Evolutionary conservation across 192 early-diverging fungal species (phyloP).

Genomic region (Gonapodya sp.): DNA sequence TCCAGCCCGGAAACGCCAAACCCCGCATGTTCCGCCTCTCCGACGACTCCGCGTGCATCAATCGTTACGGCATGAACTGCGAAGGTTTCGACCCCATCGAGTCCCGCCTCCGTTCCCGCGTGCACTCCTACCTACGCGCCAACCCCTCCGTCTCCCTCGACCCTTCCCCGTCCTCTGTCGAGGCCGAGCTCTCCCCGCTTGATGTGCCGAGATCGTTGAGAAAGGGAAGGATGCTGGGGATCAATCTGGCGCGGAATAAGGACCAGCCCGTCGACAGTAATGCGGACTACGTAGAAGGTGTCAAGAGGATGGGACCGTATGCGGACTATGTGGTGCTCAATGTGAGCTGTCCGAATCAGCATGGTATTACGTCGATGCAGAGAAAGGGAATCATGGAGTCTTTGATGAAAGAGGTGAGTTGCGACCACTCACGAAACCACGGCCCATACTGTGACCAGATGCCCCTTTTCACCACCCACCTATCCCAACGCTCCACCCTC

Average conservation of each 20-base stretch:
- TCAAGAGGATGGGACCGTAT: conserved; percentile 57
- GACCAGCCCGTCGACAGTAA: conserved; percentile 49
- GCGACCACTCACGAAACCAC: background rate
- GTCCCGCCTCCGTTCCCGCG: conserved; percentile 57
- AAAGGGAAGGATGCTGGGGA: conserved; percentile 54
- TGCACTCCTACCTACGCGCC: conserved; percentile 34
- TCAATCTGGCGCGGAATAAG: conserved; percentile 90
- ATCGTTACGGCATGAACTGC: conserved; percentile 86
- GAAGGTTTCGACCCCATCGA: conserved; percentile 57
- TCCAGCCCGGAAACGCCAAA: conserved; percentile 68
- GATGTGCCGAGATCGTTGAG: conserved; percentile 44
- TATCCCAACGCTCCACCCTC: conserved; percentile 16
- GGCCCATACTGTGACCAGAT: conserved; percentile 6
- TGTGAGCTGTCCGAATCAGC: conserved; percentile 81
- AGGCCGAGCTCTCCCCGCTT: conserved; percentile 3
- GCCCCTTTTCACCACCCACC: conserved; percentile 18
- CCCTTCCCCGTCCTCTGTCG: background rate
- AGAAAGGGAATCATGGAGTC: conserved; percentile 59
- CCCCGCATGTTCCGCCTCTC: conserved; percentile 77
- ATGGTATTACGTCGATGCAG: conserved; percentile 64
- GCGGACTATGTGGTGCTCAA: conserved; percentile 89
- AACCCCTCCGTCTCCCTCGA: conserved; percentile 10
- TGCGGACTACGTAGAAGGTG: conserved; percentile 73
- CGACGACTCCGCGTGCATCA: conserved; percentile 66
- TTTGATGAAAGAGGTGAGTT: conserved; percentile 55